phyloP scores from a whole-genome alignment of 306 rosid species.

The Canavalia ensiformis region DNA sequence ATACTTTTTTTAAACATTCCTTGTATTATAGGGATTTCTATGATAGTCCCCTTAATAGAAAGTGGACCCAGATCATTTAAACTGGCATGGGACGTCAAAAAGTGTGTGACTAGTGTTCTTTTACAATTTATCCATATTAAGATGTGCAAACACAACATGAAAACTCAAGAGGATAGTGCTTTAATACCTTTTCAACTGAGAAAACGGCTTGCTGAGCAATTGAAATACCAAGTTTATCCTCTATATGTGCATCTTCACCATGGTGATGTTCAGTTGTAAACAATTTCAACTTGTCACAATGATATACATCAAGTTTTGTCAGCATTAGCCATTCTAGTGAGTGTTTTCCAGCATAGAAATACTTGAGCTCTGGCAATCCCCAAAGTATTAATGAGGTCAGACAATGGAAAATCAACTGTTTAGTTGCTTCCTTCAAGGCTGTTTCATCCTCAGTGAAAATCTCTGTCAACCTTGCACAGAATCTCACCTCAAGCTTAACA shows the following conservation, averaged over 20 bases:
- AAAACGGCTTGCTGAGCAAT: not conserved
- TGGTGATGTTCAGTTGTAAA: not conserved
- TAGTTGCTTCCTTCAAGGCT: not conserved
- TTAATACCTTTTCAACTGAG: conserved; percentile 9
- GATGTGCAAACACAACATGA: not conserved
- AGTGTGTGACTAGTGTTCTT: not conserved
- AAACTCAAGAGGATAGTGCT: not conserved
- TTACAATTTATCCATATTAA: not conserved
- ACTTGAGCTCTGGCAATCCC: conserved; percentile 31
- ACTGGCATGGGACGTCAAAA: not conserved
- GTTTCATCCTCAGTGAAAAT: conserved; percentile 24
- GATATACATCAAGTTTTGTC: conserved; percentile 3
- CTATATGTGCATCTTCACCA: not conserved
- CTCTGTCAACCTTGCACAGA: conserved; percentile 38
- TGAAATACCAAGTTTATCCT: not conserved
- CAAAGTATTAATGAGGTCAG: not conserved
- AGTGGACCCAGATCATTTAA: not conserved
- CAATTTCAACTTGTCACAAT: conserved; percentile 8
- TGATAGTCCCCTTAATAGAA: not conserved
- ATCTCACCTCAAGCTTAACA: not conserved
- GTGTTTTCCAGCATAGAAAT: conserved; percentile 13
- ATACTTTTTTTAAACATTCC: too few relatives aligned
- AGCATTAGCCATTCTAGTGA: not conserved
- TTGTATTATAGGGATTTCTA: not conserved
- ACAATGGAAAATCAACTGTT: not conserved